Evolutionary conservation across 345 rosid genomes (phyloP), one percentile per base, ranked within the genome.

Genomic region (Eucalyptus shirleyi): DNA sequence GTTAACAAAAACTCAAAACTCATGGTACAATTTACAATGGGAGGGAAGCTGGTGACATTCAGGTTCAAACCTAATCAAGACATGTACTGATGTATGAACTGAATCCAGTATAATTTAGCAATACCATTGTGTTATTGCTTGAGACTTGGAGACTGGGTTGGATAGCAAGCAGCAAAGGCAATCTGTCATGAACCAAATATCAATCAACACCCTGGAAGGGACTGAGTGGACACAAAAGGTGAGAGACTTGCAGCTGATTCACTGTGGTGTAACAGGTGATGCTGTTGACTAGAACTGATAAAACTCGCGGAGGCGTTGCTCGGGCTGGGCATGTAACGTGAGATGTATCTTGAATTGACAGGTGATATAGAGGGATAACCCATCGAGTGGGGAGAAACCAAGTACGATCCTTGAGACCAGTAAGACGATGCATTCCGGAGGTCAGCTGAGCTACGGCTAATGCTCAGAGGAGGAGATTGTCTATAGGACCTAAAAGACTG

Each of bases 171-270:
- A 72, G 83, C 12, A 19, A 72, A 72, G 83, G 49, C 59, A 86
- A 40, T 23, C 88, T 19, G 32, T 21, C 42, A 19, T 37, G 16
- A 37, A 19, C 83, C 83, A 37, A 10, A 5, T 72, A 72, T 40
- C 45, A 50, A 53, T 86, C 85, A 95, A 89, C 95, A 94, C 42
- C 92, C 98, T 23, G 98, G 99, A 45, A 98, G 96, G 50, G 97
- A 98, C 19, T 93, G 96, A 67, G 99, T 95, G 37, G 99, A 98
- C 69, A 97, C 96, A 88, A 92, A 96, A 2, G 99, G 98, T 49
- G 99, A 96, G 95, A 98, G 95, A 87, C 96, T 98, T 86, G 98
- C 94, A 16, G 96, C 96, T n/a, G 99, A 98, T 90, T 94, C 97
- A 69, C 96, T 97, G 86, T 85, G 93, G 88, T 90, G 99, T 60